Conservation (phyloP, 306 rosid genomes). For the Pterocarpus macrocarpus region DNA sequence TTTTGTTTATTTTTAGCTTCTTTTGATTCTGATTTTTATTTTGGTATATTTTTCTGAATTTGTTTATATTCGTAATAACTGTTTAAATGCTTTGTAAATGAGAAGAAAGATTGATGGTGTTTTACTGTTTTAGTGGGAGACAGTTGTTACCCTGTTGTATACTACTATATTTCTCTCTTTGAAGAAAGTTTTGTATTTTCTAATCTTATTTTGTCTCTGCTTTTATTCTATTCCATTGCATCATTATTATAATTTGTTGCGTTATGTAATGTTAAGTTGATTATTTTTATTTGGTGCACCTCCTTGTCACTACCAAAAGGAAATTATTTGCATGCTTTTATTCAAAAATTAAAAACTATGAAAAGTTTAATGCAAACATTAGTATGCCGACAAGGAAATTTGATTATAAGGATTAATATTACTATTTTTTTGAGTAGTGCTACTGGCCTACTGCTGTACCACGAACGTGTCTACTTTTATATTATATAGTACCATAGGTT, state of each 20-base stretch:
- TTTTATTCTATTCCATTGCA: neutral
- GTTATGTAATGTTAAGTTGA: neutral
- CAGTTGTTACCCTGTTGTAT: neutral
- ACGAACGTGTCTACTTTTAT: neutral
- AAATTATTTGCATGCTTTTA: neutral
- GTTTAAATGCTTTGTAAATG: slow-evolving; percentile 17
- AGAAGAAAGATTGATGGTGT: neutral
- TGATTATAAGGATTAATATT: neutral
- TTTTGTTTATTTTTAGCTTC: neutral
- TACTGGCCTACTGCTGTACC: neutral
- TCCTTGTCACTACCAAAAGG: neutral
- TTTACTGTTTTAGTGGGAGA: neutral
- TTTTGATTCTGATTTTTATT: neutral
- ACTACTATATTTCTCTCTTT: neutral
- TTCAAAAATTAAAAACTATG: neutral
- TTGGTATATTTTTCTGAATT: neutral
- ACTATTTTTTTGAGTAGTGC: neutral
- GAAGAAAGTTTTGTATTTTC: slow-evolving; percentile 3
- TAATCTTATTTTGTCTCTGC: neutral
- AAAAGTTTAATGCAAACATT: neutral
- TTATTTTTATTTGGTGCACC: neutral
- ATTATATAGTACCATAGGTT: neutral
- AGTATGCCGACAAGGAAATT: neutral
- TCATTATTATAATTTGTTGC: neutral
- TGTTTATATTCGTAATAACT: slow-evolving; percentile 6